A percentile compares a stretch with the other conserved stretches of the same genome.
Conservation (phyloP, 1,284 basidiomycete species). For the Trametes versicolor region DNA sequence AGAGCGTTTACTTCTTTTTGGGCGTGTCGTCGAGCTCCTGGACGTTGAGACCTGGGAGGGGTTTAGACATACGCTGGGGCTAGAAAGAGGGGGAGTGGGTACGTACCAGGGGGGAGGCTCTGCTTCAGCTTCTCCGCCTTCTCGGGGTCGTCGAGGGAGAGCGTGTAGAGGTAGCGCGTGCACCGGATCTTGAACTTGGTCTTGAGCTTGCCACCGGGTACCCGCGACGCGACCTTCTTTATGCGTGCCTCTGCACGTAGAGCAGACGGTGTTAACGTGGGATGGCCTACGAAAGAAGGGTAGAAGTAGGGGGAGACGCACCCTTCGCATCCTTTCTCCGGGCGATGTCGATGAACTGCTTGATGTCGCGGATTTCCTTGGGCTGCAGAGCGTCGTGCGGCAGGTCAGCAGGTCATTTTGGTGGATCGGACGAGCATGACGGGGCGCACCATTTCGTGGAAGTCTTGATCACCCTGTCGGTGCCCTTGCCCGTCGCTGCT, state of each 20-base stretch:
- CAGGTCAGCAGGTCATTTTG: not conserved
- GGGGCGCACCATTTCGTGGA: constrained; percentile 41
- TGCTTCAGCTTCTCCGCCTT: constrained; percentile 99
- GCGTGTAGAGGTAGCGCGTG: constrained; percentile 97
- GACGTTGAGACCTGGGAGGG: constrained; percentile 63
- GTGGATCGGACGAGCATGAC: not conserved
- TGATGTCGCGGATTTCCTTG: constrained; percentile 98
- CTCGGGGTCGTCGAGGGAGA: constrained; percentile 94
- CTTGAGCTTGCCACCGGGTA: constrained; percentile 78
- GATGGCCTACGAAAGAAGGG: constrained; percentile 25
- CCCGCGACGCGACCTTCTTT: constrained; percentile 88
- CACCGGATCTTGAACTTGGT: constrained; percentile 99
- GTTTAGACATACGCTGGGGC: not conserved
- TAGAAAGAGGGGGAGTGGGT: not conserved
- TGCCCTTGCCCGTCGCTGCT: constrained; percentile 6
- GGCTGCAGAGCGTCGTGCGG: constrained; percentile 63
- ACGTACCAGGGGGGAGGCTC: constrained; percentile 93
- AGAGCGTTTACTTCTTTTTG: constrained; percentile 72
- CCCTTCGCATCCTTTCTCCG: constrained; percentile 89
- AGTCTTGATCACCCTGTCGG: constrained; percentile 31
- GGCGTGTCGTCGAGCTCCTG: constrained; percentile 70
- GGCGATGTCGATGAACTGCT: constrained; percentile 98
- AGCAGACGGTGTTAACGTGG: constrained; percentile 23
- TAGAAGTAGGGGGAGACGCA: constrained; percentile 46
- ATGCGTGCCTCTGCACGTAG: constrained; percentile 85